phyloP scores from a whole-genome alignment of 2,329 filamentous ascomycete species.

The Colletotrichum orchidophilum region DNA sequence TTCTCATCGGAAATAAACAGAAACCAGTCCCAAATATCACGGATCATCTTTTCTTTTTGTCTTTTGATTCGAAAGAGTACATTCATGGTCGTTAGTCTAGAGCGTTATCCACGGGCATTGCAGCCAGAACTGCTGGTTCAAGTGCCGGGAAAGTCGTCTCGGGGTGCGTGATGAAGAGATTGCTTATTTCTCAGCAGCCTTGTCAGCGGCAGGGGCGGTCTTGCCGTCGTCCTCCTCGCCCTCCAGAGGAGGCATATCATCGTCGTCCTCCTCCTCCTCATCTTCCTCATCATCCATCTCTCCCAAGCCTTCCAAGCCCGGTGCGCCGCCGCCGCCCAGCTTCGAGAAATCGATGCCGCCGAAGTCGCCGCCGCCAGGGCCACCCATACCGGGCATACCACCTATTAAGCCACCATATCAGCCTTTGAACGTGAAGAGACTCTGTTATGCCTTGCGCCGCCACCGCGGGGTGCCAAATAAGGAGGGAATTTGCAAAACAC shows the following conservation, averaged over 20 bases:
- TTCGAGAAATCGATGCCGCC: constrained; percentile 95
- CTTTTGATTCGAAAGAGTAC: constrained; percentile 27
- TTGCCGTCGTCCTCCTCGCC: constrained; percentile 57
- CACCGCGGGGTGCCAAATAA: neutral
- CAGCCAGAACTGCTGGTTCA: neutral
- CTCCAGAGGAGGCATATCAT: constrained; percentile 87
- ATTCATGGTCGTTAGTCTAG: constrained; percentile 34
- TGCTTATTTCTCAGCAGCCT: constrained; percentile 31
- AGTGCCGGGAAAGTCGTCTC: constrained; percentile 12
- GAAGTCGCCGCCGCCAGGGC: constrained; percentile 72
- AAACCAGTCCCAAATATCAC: constrained; percentile 3
- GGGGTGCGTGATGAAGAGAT: neutral
- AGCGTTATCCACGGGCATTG: constrained; percentile 13
- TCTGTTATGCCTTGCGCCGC: neutral
- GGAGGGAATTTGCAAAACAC: constrained; percentile 40
- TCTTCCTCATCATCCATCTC: constrained; percentile 68
- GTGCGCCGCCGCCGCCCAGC: constrained; percentile 71
- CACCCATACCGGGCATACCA: constrained; percentile 64
- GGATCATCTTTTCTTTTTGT: constrained; percentile 14
- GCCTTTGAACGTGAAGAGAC: neutral
- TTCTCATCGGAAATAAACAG: neutral
- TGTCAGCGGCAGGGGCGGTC: constrained; percentile 18
- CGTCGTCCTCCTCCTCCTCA: constrained; percentile 76
- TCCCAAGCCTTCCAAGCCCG: constrained; percentile 56
- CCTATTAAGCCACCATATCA: constrained; percentile 44